Evolutionary conservation across 495 filamentous ascomycete species (phyloP).

Genomic region (Penicillium antarcticum): DNA sequence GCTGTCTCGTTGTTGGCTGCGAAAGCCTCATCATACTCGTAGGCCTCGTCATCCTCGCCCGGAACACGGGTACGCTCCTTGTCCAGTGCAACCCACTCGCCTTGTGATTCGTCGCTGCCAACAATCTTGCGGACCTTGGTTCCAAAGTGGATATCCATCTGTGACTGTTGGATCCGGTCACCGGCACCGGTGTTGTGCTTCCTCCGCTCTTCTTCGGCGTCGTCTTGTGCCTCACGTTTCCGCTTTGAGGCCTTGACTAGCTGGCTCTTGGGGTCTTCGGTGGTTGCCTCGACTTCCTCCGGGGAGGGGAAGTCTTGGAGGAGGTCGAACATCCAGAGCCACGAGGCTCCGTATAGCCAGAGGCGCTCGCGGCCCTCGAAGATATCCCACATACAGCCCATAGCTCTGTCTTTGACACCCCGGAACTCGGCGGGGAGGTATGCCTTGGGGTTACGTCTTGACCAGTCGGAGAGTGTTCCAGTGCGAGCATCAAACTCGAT

Average conservation of each 20-base stretch:
- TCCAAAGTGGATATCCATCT: slow-evolving; percentile 54
- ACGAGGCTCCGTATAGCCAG: slow-evolving; percentile 83
- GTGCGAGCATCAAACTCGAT: slow-evolving; percentile 71
- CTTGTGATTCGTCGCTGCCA: slow-evolving; percentile 37
- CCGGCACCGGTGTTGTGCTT: slow-evolving; percentile 56
- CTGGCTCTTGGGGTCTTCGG: slow-evolving; percentile 20
- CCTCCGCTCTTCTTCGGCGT: slow-evolving; percentile 33
- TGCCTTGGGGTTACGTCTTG: slow-evolving; percentile 71
- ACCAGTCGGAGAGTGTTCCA: slow-evolving; percentile 80
- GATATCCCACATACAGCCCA: slow-evolving; percentile 84
- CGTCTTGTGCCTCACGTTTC: slow-evolving; percentile 40
- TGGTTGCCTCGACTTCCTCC: slow-evolving; percentile 24
- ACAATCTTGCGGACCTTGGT: slow-evolving; percentile 53
- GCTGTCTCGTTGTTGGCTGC: slow-evolving; percentile 27
- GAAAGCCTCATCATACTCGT: slow-evolving; percentile 35
- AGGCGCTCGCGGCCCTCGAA: slow-evolving; percentile 53
- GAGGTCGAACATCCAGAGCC: slow-evolving; percentile 92
- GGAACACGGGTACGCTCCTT: slow-evolving; percentile 39
- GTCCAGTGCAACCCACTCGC: slow-evolving; percentile 43
- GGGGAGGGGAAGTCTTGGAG: slow-evolving; percentile 60
- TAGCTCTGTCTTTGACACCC: slow-evolving; percentile 67
- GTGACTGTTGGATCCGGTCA: slow-evolving; percentile 54
- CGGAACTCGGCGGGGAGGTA: slow-evolving; percentile 71
- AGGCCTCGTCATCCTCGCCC: slow-evolving; percentile 47
- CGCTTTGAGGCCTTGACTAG: slow-evolving; percentile 36